A percentile compares a stretch with the other conserved stretches of the same genome.
These are phyloP conservation scores for Blastobotrys capitulatus DNA, from an alignment of 1,139 yeast genomes.

Conservation along the genomic window DNA sequence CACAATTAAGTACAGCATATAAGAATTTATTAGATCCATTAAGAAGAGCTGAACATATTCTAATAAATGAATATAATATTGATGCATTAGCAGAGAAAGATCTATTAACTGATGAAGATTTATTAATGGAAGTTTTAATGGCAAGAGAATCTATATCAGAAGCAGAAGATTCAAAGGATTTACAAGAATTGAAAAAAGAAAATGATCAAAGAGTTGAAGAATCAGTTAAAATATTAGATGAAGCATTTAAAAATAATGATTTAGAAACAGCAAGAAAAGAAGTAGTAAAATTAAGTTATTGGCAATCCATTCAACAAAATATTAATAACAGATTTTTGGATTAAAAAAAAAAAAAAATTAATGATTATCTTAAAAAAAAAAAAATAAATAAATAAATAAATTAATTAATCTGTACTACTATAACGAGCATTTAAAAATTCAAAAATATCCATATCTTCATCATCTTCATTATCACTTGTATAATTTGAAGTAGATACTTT, in stretches of 20 bases:
- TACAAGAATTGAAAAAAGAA: constrained; percentile 47
- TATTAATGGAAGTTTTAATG: constrained; percentile 70
- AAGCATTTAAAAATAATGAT: constrained; percentile 37
- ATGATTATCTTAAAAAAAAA: background rate
- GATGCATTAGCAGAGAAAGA: constrained; percentile 32
- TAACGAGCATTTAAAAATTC: constrained; percentile 4
- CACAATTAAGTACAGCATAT: constrained; percentile 70
- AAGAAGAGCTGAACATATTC: constrained; percentile 55
- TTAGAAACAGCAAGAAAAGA: constrained; percentile 57
- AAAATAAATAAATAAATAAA: background rate
- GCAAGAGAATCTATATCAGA: constrained; percentile 72
- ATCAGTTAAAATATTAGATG: constrained; percentile 36
- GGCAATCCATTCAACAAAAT: constrained; percentile 73
- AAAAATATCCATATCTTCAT: constrained; percentile 10
- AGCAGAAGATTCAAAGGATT: constrained; percentile 53
- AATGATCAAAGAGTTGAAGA: constrained; percentile 49
- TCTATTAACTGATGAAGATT: constrained; percentile 46
- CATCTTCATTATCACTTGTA: constrained; percentile 3
- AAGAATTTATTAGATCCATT: constrained; percentile 65
- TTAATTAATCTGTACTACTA: background rate
- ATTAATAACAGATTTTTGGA: constrained; percentile 44
- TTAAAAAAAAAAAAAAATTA: background rate
- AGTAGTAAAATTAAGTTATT: constrained; percentile 72
- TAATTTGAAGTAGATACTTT: background rate
- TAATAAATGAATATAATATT: constrained; percentile 38